Base-by-base conservation (phyloP, 495 filamentous ascomycete genomes). In the Chaetomium cochliodes region DNA sequence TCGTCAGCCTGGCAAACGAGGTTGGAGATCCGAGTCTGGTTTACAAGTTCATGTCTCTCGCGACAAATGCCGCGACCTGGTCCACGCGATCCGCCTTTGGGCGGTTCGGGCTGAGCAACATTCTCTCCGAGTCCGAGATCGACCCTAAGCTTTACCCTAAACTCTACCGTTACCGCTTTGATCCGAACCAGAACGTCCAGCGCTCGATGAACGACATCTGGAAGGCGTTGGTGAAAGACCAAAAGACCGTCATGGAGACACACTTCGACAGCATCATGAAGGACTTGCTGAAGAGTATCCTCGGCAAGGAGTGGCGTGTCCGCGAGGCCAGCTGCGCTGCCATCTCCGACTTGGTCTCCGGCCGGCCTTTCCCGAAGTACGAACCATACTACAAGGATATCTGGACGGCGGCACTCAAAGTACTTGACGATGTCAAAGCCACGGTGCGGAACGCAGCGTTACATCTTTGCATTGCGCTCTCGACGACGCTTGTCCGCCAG, bases 201-300 rank as follows among this genome's bases (percentile, higher is more conserved):
- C 86, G 87, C 50, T 93, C 93, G 5, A 98, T 98, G 94, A 92
- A 94, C 65, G 90, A 93, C 61, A 98, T 98, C 67, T 98, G 94
- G 94, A 90, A 89, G 69, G 88, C 93, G 0, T 74, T 98, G 39
- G 91, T 98, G 61, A 94, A 92, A 72, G 92, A 97, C 63, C 82
- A 89, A 12, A 85, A 84, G 3, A 81, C 83, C 9, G 89, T 89
- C 22, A 80, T 96, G 56, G 86, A 91, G 67, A 77, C 78, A 9
- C 79, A 96, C 72, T 96, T 96, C 67, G 90, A 96, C 63, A 80
- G 83, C 18, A 97, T 98, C 66, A 89, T 98, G 80, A 77, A 85
- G 22, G 92, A 97, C 71, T 79, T 97, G 22, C 79, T 98, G 55
- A 88, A 89, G 66, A 92, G 87, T 65, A 91, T 97, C 62, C 75